Conservation (phyloP, 2,329 filamentous ascomycete species). For the Celoporthe dispersa region DNA sequence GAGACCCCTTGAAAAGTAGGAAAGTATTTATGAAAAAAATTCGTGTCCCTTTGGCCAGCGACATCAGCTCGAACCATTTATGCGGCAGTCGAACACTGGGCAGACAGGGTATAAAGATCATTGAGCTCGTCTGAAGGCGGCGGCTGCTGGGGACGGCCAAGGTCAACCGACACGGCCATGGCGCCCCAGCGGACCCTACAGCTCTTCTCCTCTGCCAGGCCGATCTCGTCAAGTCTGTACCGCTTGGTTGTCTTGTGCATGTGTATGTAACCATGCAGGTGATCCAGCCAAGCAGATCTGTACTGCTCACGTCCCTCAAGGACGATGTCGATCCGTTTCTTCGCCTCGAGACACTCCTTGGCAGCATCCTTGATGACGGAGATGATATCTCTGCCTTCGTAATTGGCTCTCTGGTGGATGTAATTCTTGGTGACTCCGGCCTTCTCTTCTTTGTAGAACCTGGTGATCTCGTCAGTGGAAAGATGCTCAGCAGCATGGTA, state of each 20-base stretch:
- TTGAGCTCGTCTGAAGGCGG: neutral
- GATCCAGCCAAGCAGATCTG: slow-evolving; percentile 8
- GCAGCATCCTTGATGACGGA: slow-evolving; percentile 4
- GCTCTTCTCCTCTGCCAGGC: slow-evolving; percentile 8
- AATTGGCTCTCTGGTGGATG: slow-evolving; percentile 13
- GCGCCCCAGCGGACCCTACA: neutral
- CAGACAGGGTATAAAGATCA: neutral
- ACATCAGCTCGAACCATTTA: too few species aligned
- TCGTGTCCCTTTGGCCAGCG: neutral
- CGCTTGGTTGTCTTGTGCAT: slow-evolving; percentile 12
- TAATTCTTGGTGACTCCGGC: slow-evolving; percentile 13
- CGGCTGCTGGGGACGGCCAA: neutral
- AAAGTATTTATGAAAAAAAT: neutral
- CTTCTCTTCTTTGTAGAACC: slow-evolving; percentile 17
- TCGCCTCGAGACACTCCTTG: slow-evolving; percentile 10
- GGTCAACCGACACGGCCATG: slow-evolving; percentile 1
- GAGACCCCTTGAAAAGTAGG: neutral
- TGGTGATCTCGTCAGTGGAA: neutral
- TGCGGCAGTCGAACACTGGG: neutral
- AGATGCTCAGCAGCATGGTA: neutral
- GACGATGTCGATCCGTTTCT: slow-evolving; percentile 6
- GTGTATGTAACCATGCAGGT: slow-evolving; percentile 14
- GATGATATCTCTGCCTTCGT: slow-evolving; percentile 14
- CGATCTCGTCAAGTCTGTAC: slow-evolving; percentile 11
- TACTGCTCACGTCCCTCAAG: slow-evolving; percentile 9